Conservation (phyloP, 202 grass and related monocot species). For the Brachypodium distachyon region DNA sequence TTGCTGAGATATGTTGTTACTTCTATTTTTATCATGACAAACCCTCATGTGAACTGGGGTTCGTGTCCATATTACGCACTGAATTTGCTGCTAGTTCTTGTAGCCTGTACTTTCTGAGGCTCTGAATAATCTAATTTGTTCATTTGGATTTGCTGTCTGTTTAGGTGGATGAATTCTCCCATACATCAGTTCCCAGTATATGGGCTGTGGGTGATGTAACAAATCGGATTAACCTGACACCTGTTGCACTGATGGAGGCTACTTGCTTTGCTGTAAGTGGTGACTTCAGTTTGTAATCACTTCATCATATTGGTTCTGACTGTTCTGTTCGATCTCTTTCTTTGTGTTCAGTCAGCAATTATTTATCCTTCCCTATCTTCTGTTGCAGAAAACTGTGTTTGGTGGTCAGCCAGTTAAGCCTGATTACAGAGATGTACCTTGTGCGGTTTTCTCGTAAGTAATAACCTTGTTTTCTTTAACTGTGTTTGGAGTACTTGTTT, state of each 20-base stretch:
- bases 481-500: background rate
- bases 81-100: background rate
- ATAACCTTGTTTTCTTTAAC: background rate
- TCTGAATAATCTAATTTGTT: constrained; percentile 2
- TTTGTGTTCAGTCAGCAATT: background rate
- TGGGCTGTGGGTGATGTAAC: constrained; percentile 99
- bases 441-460: constrained; percentile 88
- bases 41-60: background rate
- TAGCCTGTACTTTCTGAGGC: background rate
- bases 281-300: background rate
- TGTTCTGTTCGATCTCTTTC: background rate
- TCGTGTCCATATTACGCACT: background rate
- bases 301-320: background rate
- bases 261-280: constrained; percentile 89
- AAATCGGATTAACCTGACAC: constrained; percentile 93
- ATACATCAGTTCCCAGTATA: constrained; percentile 59
- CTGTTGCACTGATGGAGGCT: constrained; percentile 95
- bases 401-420: constrained; percentile 76
- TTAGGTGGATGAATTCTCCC: constrained; percentile 94
- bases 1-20: background rate
- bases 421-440: constrained; percentile 74
- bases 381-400: constrained; percentile 90
- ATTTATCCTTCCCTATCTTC: constrained; percentile 5
- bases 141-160: background rate
- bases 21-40: background rate